Evolutionary conservation across 352 stramenopile species (phyloP).

Genomic region (Blastocystis sp.): DNA sequence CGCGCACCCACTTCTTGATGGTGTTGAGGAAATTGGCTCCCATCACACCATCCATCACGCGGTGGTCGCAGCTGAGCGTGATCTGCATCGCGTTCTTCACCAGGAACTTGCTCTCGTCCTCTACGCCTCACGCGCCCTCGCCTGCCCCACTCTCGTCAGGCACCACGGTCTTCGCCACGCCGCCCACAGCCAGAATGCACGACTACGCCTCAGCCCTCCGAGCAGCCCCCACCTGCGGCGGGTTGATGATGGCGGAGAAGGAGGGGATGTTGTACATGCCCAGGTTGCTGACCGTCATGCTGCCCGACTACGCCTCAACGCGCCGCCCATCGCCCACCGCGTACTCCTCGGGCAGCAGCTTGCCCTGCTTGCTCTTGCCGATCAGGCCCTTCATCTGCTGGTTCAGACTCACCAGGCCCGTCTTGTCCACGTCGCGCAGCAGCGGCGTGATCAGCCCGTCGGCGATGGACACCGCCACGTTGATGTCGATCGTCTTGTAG

Average conservation of each 20-base stretch:
- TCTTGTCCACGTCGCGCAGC: conserved; percentile 86
- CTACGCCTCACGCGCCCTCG: background rate
- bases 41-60: conserved; percentile 93
- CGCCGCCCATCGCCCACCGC: background rate
- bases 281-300: conserved; percentile 98
- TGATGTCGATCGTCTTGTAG: conserved; percentile 91
- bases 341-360: conserved; percentile 97
- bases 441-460: conserved; percentile 94
- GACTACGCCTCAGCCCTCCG: conserved; percentile 82
- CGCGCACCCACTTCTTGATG: conserved; percentile 90
- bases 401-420: conserved; percentile 88
- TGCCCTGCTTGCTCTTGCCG: conserved; percentile 86
- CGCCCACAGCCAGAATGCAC: conserved; percentile 94
- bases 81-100: conserved; percentile 72
- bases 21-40: conserved; percentile 88
- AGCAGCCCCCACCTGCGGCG: conserved; percentile 90
- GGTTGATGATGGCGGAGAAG: conserved; percentile 77
- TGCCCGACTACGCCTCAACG: conserved; percentile 82
- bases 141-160: conserved; percentile 11
- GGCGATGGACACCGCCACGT: conserved; percentile 90
- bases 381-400: conserved; percentile 92
- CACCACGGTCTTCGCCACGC: conserved; percentile 83
- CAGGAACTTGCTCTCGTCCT: conserved; percentile 70
- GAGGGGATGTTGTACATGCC: conserved; percentile 95
- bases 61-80: conserved; percentile 84